Base-by-base conservation (phyloP, 2,329 filamentous ascomycete genomes). In the Fusarium tanahbumbuense region DNA sequence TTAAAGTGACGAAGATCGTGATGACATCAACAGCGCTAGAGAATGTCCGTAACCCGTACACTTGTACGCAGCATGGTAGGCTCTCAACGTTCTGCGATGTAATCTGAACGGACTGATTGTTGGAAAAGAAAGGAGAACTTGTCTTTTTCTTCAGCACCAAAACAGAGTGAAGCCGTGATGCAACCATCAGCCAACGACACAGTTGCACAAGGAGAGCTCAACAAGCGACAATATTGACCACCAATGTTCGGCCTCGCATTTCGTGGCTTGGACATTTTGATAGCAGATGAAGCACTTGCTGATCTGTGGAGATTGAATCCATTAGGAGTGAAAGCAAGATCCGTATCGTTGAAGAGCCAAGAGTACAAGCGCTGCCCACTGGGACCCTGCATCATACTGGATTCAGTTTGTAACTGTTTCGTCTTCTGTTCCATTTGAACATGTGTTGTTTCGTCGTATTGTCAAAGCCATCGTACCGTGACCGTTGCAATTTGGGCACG, bases 401-500 rank as follows among this genome's bases (percentile, higher is more conserved):
- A 7, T 16, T 23, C 44, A 15, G 23, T 11, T 12, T 52, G 23
- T 41, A 23, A 56, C 20, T 45, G 41, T 46, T 13, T 12, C 22
- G 18, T 34, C 27, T 27, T 34, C 27, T 56, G 11, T 37, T 45
- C 20, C 16, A 41, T 52, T 27, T 41, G 23, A 27, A 27, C n/a
- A 41, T 27, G 34, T 22, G 13, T 28, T 16, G 32, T 23, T 40
- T 30, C 8, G 13, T 25, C 16, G 22, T 47, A 30, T 20, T n/a
- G 34, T 42, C n/a, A 41, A 15, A 52, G 32, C 18, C 18, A 7
- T n/a, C 20, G 18, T 20, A 18, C 23, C 34, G 32, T 20, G 25
- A 52, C 12, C 32, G 48, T 41, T 52, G 18, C 34, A 41, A 25
- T 41, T 41, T 18, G 48, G 34, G 56, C 67, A 64, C 64, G 62